Evolutionary conservation across 2,329 filamentous ascomycete species (phyloP), one percentile per base, ranked within the genome.

Genomic region (Sphaerulina musiva): DNA sequence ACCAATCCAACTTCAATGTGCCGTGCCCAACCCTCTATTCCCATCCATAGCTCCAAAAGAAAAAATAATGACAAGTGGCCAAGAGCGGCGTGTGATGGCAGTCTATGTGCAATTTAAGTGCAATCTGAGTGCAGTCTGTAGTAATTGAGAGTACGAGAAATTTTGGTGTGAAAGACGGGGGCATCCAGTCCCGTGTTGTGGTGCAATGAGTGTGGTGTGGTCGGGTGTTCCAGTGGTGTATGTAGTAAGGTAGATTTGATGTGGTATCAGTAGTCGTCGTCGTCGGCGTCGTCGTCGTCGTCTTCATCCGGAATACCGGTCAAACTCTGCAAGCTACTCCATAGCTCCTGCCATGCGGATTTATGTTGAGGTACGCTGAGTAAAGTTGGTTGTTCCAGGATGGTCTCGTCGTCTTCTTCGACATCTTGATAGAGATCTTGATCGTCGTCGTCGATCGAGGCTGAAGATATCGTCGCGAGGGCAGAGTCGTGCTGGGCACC

Each of bases 301-400:
- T 61, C 61, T 39, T 29, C 26, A 29, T 63, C 63, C 20, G 56
- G 61, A 55, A 69, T 64, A 12, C 68, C 68, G 12, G 67, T 68
- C 45, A 69, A 60, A 46, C 61, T 62, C 12, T 59, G 55, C 48
- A 70, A 47, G 20, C 65, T 62, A 20, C 64, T 61, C 64, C 68
- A 70, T 6, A 70, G 61, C 53, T 70, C 68, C 47, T 62, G 62
- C 64, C 68, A 68, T 4, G 68, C 66, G n/a, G 62, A 65, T 51
- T 62, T 67, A 9, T 54, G 34, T 38, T 38, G 50, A 23, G 52
- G 56, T 14, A 53, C 54, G 47, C 38, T 32, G 39, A 55, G n/a
- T 38, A 52, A 32, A 38, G 40, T 48, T 12, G 50, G 46, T n/a
- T 50, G 38, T 45, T 55, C 34, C n/a, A 51, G 12, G 11, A 50